phyloP scores from a whole-genome alignment of 192 early-diverging fungal genomes.

The Coemansia sp. region DNA sequence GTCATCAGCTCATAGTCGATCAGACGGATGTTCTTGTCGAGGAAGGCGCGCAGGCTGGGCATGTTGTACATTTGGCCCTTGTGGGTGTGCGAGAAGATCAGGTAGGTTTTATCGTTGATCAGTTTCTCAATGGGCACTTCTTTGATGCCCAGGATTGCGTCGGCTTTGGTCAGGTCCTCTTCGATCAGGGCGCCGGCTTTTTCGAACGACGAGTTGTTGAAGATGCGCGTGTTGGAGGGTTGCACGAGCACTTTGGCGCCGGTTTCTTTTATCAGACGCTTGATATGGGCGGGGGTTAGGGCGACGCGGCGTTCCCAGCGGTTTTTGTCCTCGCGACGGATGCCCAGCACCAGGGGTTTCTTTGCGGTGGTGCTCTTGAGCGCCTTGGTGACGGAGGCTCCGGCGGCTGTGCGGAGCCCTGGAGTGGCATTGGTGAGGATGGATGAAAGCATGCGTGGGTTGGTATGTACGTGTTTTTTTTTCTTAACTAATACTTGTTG shows the following conservation, averaged over 20 bases:
- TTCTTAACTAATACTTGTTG: neutral
- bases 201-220: conserved; percentile 78
- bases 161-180: conserved; percentile 85
- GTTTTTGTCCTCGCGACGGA: conserved; percentile 95
- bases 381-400: neutral
- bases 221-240: conserved; percentile 89
- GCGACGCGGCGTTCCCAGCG: conserved; percentile 94
- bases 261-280: conserved; percentile 78
- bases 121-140: conserved; percentile 85
- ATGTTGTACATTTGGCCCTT: conserved; percentile 96
- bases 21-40: conserved; percentile 89
- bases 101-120: conserved; percentile 85
- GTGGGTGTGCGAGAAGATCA: conserved; percentile 97
- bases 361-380: neutral
- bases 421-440: neutral
- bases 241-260: conserved; percentile 85
- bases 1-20: conserved; percentile 97
- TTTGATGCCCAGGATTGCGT: conserved; percentile 95
- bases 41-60: conserved; percentile 78
- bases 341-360: conserved; percentile 60
- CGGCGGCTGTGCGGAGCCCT: conserved; percentile 18
- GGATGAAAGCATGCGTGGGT: neutral
- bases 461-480: neutral
- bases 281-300: conserved; percentile 82
- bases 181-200: conserved; percentile 81